Base-by-base conservation (phyloP, 148 eudicot genomes). In the Euryodendron excelsum region DNA sequence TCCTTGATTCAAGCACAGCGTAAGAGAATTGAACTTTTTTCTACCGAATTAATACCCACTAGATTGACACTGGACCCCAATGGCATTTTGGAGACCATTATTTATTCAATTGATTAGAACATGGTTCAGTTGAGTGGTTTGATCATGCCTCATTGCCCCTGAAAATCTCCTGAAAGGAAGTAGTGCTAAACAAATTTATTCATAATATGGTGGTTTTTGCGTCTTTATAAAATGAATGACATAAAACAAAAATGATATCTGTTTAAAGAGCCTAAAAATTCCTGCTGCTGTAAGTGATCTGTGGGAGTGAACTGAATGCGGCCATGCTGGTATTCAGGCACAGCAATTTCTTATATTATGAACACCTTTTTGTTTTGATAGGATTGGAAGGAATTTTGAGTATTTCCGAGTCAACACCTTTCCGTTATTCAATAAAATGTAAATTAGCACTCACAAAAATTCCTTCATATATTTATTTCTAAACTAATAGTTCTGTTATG, bases 341-440 rank as follows among this genome's bases (percentile, higher is more conserved):
- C 31, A 23, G 9, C 47, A 47, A 44, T n/a, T 27, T 6, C n/a
- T 31, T 18, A 5, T 31, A 33, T 33, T 63, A 18, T 63, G 18
- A 6, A 25, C 15, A 52, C 31, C 18, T 48, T 70, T 47, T 47
- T 9, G 25, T 25, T 28, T 3, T 27, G 58, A 47, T 45, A 28
- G 53, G 3, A 25, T 25, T 23, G 9, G 14, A n/a, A 20, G 14
- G n/a, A 47, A 47, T 28, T 50, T 37, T 44, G 25, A 23, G 1
- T 17, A 47, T 28, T 45, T 47, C 17, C 15, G 13, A 25, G 11
- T 69, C 23, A 36, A 41, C 73, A 69, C 23, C 37, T 48, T 47
- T 71, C 74, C 28, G n/a, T 55, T 48, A 50, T 17, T 71, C 60
- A 50, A 72, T 60, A 60, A 60, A 25, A 7, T 60, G 30, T 28